phyloP scores from a whole-genome alignment of 1,284 basidiomycete species.

The Polyporus tsugae region DNA sequence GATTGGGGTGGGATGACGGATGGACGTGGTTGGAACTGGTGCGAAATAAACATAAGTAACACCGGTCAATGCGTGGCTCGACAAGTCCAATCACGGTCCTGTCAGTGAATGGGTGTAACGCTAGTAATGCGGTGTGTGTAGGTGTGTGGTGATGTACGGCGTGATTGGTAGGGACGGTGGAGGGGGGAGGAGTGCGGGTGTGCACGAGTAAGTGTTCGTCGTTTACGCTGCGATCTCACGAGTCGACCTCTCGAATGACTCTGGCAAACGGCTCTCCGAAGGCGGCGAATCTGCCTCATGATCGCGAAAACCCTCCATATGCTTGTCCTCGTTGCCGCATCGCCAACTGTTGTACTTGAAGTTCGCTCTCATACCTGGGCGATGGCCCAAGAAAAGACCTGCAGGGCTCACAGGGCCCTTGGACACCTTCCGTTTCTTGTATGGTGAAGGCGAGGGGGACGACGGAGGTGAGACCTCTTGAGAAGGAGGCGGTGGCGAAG shows the following conservation, averaged over 20 bases:
- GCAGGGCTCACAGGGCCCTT: constrained; percentile 3
- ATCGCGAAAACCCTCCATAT: background rate
- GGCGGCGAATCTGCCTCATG: constrained; percentile 15
- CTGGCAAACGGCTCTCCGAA: constrained; percentile 16
- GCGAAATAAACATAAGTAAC: constrained; percentile 16
- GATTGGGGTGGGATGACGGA: background rate
- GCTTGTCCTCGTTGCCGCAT: constrained; percentile 3
- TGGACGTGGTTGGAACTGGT: constrained; percentile 3
- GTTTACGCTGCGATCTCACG: background rate
- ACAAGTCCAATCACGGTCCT: constrained; percentile 5
- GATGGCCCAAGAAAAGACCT: constrained; percentile 18
- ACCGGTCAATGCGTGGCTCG: background rate
- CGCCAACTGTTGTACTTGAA: background rate
- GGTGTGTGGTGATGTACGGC: background rate
- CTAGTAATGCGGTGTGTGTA: background rate
- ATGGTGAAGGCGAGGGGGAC: constrained; percentile 13
- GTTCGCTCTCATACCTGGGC: constrained; percentile 12
- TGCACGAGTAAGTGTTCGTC: background rate
- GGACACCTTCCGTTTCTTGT: constrained; percentile 11
- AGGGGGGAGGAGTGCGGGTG: background rate
- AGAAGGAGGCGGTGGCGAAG: constrained; percentile 10
- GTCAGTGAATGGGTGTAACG: constrained; percentile 6
- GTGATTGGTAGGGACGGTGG: background rate
- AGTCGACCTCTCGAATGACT: constrained; percentile 9
- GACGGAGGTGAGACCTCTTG: constrained; percentile 18